phyloP scores from a whole-genome alignment of 2,329 filamentous ascomycete genomes.

The Curvularia hawaiiensis region DNA sequence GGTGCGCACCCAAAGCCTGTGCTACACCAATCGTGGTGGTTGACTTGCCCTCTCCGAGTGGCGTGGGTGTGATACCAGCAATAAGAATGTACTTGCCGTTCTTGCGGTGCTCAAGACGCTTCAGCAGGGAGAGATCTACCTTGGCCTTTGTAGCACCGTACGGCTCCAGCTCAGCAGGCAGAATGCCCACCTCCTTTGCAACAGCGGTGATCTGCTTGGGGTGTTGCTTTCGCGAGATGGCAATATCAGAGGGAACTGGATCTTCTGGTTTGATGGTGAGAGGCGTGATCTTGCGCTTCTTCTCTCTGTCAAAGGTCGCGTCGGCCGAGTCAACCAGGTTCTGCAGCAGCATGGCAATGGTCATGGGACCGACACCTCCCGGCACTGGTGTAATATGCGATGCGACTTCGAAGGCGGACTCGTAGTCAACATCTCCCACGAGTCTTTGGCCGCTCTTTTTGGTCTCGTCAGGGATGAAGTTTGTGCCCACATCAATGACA shows the following conservation, averaged over 20 bases:
- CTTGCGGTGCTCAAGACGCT: constrained; percentile 82
- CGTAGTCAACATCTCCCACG: constrained; percentile 94
- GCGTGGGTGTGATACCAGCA: constrained; percentile 94
- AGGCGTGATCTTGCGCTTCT: constrained; percentile 76
- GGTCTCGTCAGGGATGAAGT: constrained; percentile 85
- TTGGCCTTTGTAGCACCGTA: constrained; percentile 97
- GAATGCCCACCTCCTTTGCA: constrained; percentile 85
- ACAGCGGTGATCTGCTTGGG: constrained; percentile 91
- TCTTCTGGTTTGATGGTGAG: constrained; percentile 79
- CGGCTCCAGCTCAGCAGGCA: constrained; percentile 86
- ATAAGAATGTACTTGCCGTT: constrained; percentile 93
- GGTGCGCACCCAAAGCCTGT: constrained; percentile 87
- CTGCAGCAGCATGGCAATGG: constrained; percentile 95
- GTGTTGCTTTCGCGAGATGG: constrained; percentile 82
- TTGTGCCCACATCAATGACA: constrained; percentile 97
- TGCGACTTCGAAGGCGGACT: constrained; percentile 80
- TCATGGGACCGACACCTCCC: constrained; percentile 97
- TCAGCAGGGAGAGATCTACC: constrained; percentile 80
- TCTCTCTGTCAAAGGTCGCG: constrained; percentile 81
- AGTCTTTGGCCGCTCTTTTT: constrained; percentile 93
- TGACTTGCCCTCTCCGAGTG: constrained; percentile 95
- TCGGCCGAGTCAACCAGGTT: constrained; percentile 91
- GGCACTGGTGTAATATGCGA: constrained; percentile 96
- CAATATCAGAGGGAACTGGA: constrained; percentile 95
- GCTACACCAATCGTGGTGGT: constrained; percentile 96